Evolutionary conservation across 1,139 yeast genomes (phyloP).

Genomic region (Kodamaea fungicola): DNA sequence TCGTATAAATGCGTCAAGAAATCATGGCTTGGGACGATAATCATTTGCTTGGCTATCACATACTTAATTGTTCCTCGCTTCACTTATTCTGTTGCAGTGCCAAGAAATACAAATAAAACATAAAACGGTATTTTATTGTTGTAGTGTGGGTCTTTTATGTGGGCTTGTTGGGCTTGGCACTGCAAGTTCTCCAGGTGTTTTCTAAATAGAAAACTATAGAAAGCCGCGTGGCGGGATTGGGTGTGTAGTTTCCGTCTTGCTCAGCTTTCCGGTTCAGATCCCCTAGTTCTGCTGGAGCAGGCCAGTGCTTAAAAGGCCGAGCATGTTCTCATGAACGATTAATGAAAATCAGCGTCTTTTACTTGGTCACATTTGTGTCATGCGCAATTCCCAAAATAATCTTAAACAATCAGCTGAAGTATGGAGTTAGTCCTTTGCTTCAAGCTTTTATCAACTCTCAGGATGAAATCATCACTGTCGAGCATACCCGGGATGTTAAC

Average conservation of each 20-base stretch:
- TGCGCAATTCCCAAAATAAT: not conserved
- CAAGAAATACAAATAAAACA: not conserved
- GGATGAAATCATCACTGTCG: conserved; percentile 8
- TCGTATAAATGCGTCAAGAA: conserved; percentile 4
- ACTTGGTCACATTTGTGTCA: too few species aligned
- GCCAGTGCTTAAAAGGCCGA: too few species aligned
- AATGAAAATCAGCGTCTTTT: too few species aligned
- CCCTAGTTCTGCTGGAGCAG: too few species aligned
- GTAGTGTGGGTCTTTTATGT: not conserved
- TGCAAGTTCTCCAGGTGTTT: too few species aligned
- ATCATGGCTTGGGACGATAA: conserved; percentile 2
- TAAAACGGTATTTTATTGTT: not conserved
- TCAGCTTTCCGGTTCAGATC: too few species aligned
- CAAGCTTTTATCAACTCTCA: conserved; percentile 3
- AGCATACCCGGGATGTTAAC: conserved; percentile 6
- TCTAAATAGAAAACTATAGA: too few species aligned
- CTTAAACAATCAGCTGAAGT: not conserved
- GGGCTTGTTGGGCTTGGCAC: not conserved
- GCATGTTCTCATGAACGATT: too few species aligned
- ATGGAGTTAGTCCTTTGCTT: conserved; percentile 5
- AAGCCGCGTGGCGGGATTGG: too few species aligned
- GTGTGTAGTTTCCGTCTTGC: too few species aligned
- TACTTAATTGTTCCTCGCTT: not conserved
- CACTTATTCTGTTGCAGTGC: conserved; percentile 1
- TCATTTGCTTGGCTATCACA: conserved; percentile 6